Conservation (phyloP, 2,329 filamentous ascomycete species). For the Xylariaceae sp. region DNA sequence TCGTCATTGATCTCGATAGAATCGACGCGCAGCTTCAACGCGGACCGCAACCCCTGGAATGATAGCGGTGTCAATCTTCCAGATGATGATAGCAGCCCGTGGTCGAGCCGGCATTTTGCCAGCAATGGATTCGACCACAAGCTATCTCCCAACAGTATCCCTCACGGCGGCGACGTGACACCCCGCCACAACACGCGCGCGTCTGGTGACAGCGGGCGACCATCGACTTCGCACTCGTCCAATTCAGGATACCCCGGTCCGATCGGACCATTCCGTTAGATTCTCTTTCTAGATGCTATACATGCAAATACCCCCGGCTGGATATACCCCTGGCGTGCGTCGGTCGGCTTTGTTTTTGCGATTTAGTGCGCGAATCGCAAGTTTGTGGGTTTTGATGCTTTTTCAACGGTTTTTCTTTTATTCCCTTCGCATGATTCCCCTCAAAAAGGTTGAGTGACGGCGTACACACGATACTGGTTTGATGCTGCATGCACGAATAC, state of each 20-base stretch:
- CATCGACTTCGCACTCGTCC: slow-evolving; percentile 91
- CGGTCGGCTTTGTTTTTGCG: slow-evolving; percentile 40
- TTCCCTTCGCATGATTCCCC: slow-evolving; percentile 24
- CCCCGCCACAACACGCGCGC: slow-evolving; percentile 78
- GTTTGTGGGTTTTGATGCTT: slow-evolving; percentile 22
- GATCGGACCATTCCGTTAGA: slow-evolving; percentile 87
- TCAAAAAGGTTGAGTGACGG: slow-evolving; percentile 23
- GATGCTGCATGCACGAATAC: slow-evolving; percentile 34
- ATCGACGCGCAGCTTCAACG: slow-evolving; percentile 82
- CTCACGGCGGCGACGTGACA: slow-evolving; percentile 75
- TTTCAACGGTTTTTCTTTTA: slow-evolving; percentile 11
- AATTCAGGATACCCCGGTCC: slow-evolving; percentile 94
- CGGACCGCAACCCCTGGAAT: slow-evolving; percentile 96
- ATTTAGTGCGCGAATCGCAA: slow-evolving; percentile 16
- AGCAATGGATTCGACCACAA: slow-evolving; percentile 60
- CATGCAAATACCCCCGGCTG: slow-evolving; percentile 56
- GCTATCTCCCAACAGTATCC: slow-evolving; percentile 51
- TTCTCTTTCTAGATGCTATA: slow-evolving; percentile 46
- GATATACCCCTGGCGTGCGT: slow-evolving; percentile 62
- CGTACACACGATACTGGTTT: slow-evolving; percentile 30
- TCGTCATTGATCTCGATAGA: slow-evolving; percentile 95
- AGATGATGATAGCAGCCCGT: slow-evolving; percentile 72
- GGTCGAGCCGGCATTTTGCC: slow-evolving; percentile 58
- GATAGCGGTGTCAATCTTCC: slow-evolving; percentile 92
- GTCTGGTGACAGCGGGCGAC: slow-evolving; percentile 86